A percentile compares a stretch with the other conserved stretches of the same genome.
Conservation (phyloP, 768 basidiomycete genomes). For the Astraeus odoratus region DNA sequence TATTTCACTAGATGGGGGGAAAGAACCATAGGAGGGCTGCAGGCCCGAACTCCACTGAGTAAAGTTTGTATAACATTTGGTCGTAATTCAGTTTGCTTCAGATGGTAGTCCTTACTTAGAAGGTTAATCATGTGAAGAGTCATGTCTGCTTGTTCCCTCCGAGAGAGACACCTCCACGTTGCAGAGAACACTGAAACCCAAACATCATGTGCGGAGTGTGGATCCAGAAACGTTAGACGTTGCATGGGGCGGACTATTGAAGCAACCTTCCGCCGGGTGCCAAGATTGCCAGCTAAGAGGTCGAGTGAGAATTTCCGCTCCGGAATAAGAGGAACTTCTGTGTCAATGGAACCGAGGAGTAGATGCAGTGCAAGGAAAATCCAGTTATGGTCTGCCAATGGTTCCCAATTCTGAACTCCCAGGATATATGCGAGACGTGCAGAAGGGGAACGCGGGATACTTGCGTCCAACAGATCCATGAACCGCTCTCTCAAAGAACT, state of each 20-base stretch:
- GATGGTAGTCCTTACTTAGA: slow-evolving; percentile 90
- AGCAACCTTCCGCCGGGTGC: slow-evolving; percentile 38
- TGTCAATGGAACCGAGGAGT: slow-evolving; percentile 67
- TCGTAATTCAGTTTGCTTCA: slow-evolving; percentile 78
- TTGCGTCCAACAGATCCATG: slow-evolving; percentile 83
- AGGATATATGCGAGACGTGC: slow-evolving; percentile 84
- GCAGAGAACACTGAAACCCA: slow-evolving; percentile 89
- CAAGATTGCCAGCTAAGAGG: slow-evolving; percentile 28
- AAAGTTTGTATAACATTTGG: slow-evolving; percentile 93
- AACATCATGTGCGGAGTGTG: slow-evolving; percentile 65
- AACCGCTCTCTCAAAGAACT: slow-evolving; percentile 73
- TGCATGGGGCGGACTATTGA: slow-evolving; percentile 71
- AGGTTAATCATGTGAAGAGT: slow-evolving; percentile 86
- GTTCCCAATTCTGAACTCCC: slow-evolving; percentile 94
- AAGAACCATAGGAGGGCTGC: slow-evolving; percentile 78
- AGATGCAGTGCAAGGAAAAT: slow-evolving; percentile 86
- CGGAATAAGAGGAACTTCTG: slow-evolving; percentile 34
- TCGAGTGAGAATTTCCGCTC: slow-evolving; percentile 35
- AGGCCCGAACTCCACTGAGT: slow-evolving; percentile 77
- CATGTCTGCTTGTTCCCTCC: slow-evolving; percentile 83
- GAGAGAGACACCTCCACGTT: slow-evolving; percentile 77
- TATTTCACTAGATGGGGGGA: slow-evolving; percentile 96
- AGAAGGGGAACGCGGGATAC: slow-evolving; percentile 75
- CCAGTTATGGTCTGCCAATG: slow-evolving; percentile 89
- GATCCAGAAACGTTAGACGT: slow-evolving; percentile 75